phyloP scores from a whole-genome alignment of 345 rosid genomes.

The Geranium brycei region DNA sequence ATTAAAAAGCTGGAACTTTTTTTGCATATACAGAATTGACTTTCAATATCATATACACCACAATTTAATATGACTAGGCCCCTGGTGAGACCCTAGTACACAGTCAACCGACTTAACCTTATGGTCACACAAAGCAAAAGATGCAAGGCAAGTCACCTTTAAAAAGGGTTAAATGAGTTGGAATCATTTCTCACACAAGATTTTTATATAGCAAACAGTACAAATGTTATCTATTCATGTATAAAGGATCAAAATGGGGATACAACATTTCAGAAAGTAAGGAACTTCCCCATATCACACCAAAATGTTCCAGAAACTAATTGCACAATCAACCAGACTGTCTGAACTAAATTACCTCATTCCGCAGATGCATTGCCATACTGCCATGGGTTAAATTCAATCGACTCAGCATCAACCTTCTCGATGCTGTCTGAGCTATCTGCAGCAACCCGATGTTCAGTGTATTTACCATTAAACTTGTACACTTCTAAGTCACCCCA shows the following conservation, averaged over 20 bases:
- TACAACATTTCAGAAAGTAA: neutral
- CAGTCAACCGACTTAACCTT: too few species aligned
- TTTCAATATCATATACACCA: too few species aligned
- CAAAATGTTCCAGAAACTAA: conserved; percentile 6
- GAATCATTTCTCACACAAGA: too few species aligned
- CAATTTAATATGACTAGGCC: too few species aligned
- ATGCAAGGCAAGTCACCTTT: too few species aligned
- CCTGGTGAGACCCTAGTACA: too few species aligned
- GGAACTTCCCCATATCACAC: conserved; percentile 4
- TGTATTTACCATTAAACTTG: conserved; percentile 52
- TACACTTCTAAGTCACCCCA: conserved; percentile 67
- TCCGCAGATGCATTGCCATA: conserved; percentile 41
- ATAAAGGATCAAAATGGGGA: neutral
- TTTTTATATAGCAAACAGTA: neutral
- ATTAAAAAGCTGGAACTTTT: too few species aligned
- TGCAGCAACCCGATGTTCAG: conserved; percentile 32
- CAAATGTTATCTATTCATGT: neutral
- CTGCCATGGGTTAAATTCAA: conserved; percentile 71
- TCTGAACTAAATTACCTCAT: conserved; percentile 21
- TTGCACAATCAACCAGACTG: conserved; percentile 7
- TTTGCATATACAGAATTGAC: too few species aligned
- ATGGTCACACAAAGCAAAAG: too few species aligned
- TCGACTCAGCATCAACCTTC: conserved; percentile 24
- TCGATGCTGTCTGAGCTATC: conserved; percentile 26
- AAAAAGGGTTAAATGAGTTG: too few species aligned